These are phyloP conservation scores for Aspergillus affinis DNA, from an alignment of 495 filamentous ascomycete genomes.

Conservation along the genomic window DNA sequence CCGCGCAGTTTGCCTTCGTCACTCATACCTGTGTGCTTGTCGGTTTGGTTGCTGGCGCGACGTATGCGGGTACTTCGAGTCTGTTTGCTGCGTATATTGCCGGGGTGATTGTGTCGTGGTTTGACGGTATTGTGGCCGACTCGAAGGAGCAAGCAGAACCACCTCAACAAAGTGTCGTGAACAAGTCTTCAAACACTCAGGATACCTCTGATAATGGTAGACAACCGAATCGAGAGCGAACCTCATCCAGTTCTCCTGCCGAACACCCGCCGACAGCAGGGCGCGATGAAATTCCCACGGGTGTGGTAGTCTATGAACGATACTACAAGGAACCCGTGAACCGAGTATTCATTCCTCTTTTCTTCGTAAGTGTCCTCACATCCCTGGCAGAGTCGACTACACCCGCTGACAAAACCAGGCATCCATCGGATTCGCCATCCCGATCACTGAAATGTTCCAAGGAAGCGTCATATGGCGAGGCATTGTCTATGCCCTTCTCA, in stretches of 20 bases:
- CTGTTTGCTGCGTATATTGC: constrained; percentile 72
- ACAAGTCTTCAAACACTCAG: neutral
- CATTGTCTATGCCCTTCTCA: constrained; percentile 67
- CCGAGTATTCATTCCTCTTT: constrained; percentile 66
- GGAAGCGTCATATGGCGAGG: constrained; percentile 68
- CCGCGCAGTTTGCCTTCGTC: constrained; percentile 35
- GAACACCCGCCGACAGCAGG: neutral
- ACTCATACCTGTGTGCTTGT: constrained; percentile 49
- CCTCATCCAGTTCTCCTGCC: neutral
- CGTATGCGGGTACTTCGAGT: constrained; percentile 65
- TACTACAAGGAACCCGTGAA: constrained; percentile 54
- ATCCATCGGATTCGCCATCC: constrained; percentile 78
- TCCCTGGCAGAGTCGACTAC: neutral
- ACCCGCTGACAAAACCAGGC: constrained; percentile 38
- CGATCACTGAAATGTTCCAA: constrained; percentile 67
- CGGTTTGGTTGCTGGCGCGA: constrained; percentile 54
- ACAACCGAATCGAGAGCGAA: neutral
- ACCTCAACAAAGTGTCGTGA: neutral
- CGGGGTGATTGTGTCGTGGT: constrained; percentile 58
- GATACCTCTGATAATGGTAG: neutral
- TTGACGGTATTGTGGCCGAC: constrained; percentile 33
- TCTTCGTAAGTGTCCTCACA: constrained; percentile 59
- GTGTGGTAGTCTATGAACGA: constrained; percentile 48
- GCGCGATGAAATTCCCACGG: constrained; percentile 22
- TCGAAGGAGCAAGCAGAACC: neutral